A percentile compares a stretch with the other conserved stretches of the same genome.
Conservation (phyloP, 176 grass and related monocot species). For the Secale cereale region DNA sequence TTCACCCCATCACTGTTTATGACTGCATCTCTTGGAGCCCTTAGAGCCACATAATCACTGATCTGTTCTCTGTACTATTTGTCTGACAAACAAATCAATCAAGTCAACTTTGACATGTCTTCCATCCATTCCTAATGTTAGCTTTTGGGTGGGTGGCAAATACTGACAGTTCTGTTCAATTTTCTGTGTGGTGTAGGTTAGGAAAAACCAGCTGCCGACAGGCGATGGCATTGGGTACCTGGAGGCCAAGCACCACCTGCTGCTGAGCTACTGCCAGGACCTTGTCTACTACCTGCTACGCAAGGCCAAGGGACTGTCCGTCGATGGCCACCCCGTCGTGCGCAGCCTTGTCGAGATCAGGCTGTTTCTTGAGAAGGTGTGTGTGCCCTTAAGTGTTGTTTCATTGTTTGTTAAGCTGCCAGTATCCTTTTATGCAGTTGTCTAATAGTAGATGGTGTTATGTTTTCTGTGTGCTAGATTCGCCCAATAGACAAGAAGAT, state of each 20-base stretch:
- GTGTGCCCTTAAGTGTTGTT: not conserved
- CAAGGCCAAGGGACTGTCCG: slow-evolving; percentile 83
- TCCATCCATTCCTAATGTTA: not conserved
- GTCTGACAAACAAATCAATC: slow-evolving; percentile 45
- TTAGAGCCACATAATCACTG: slow-evolving; percentile 76
- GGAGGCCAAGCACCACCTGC: slow-evolving; percentile 76
- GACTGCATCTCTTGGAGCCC: slow-evolving; percentile 67
- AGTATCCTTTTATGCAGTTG: not conserved
- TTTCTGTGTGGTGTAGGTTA: slow-evolving; percentile 27
- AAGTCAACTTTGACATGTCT: not conserved
- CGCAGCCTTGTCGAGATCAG: slow-evolving; percentile 73
- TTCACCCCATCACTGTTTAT: slow-evolving; percentile 76
- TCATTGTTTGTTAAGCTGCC: slow-evolving; percentile 1
- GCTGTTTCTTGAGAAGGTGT: slow-evolving; percentile 91
- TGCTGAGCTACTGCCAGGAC: slow-evolving; percentile 75
- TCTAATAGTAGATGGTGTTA: not conserved
- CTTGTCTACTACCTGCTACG: slow-evolving; percentile 80
- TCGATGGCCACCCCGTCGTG: slow-evolving; percentile 62
- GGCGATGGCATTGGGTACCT: slow-evolving; percentile 76
- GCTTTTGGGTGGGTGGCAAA: too few species aligned
- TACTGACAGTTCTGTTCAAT: not conserved
- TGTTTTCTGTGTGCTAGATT: slow-evolving; percentile 43
- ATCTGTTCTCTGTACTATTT: slow-evolving; percentile 91
- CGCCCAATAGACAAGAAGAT: slow-evolving; percentile 91
- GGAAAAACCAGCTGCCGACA: slow-evolving; percentile 62